Evolutionary conservation across 352 stramenopile genomes (phyloP).

Genomic region (Phytophthora pisi): DNA sequence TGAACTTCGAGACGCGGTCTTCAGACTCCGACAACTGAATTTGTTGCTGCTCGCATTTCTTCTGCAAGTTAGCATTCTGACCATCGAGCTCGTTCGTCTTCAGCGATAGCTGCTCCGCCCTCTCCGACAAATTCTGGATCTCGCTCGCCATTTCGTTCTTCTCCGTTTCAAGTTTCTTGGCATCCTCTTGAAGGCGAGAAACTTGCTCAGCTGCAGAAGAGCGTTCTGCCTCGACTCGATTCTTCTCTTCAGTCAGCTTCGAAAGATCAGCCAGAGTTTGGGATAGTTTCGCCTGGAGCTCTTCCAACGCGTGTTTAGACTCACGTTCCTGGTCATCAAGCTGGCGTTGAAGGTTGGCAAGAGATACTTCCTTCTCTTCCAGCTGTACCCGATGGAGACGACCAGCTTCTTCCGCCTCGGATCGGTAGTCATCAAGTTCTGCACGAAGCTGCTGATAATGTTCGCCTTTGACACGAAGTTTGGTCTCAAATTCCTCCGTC

Average conservation of each 20-base stretch:
- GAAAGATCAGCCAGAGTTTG: slow-evolving; percentile 20
- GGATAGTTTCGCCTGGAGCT: slow-evolving; percentile 25
- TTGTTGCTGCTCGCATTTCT: slow-evolving; percentile 29
- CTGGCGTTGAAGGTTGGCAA: slow-evolving; percentile 53
- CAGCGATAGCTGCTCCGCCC: slow-evolving; percentile 12
- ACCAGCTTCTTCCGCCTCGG: slow-evolving; percentile 22
- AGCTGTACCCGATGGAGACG: slow-evolving; percentile 24
- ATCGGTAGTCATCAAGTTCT: slow-evolving; percentile 24
- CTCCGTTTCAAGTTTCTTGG: slow-evolving; percentile 23
- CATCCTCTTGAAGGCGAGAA: slow-evolving; percentile 15
- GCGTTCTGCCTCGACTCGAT: slow-evolving; percentile 19
- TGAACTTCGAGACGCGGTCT: slow-evolving; percentile 26
- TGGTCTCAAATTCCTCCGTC: slow-evolving; percentile 27
- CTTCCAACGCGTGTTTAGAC: slow-evolving; percentile 19
- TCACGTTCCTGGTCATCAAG: slow-evolving; percentile 49
- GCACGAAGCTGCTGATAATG: slow-evolving; percentile 24
- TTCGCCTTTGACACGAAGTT: slow-evolving; percentile 27
- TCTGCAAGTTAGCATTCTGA: slow-evolving; percentile 24
- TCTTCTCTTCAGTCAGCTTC: slow-evolving; percentile 28
- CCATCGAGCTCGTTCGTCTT: slow-evolving; percentile 19
- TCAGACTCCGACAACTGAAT: slow-evolving; percentile 22
- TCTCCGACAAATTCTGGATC: slow-evolving; percentile 24
- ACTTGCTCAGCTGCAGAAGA: slow-evolving; percentile 21
- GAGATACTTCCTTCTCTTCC: slow-evolving; percentile 25
- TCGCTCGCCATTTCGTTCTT: slow-evolving; percentile 30